Evolutionary conservation across 179 eudicot genomes (phyloP).

Genomic region (Silene coronaria): DNA sequence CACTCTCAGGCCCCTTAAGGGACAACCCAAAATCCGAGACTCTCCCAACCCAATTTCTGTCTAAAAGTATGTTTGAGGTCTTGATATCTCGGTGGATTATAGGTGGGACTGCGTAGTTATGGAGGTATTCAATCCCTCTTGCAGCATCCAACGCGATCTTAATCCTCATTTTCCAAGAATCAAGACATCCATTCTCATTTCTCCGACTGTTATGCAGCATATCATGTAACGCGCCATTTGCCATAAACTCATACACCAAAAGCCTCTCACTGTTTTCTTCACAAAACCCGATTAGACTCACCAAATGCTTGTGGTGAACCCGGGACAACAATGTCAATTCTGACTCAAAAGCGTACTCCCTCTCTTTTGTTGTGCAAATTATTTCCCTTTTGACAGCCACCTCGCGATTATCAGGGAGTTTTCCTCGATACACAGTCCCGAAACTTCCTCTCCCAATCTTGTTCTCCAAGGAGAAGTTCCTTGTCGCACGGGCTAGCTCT

Average conservation of each 20-base stretch:
- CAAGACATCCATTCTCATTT: constrained; percentile 19
- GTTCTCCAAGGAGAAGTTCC: constrained; percentile 43
- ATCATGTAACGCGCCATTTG: constrained; percentile 48
- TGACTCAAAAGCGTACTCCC: constrained; percentile 45
- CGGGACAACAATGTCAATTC: constrained; percentile 44
- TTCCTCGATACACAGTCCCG: constrained; percentile 47
- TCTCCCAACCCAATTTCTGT: constrained; percentile 46
- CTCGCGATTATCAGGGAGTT: constrained; percentile 43
- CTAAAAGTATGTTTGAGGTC: constrained; percentile 55
- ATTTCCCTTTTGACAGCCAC: constrained; percentile 56
- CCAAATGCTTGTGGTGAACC: constrained; percentile 60
- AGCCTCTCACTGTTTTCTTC: constrained; percentile 49
- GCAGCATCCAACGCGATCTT: constrained; percentile 56
- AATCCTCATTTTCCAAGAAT: constrained; percentile 49
- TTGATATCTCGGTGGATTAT: constrained; percentile 62
- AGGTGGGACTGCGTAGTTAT: constrained; percentile 63
- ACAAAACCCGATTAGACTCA: constrained; percentile 48
- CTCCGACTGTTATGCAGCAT: constrained; percentile 34
- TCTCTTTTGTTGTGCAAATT: constrained; percentile 27
- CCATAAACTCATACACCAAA: constrained; percentile 54
- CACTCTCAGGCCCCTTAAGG: constrained; percentile 33
- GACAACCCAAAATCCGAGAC: constrained; percentile 65
- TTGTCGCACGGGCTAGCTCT: constrained; percentile 40
- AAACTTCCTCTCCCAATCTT: constrained; percentile 53
- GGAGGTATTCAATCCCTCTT: constrained; percentile 63